phyloP scores from a whole-genome alignment of 1,284 basidiomycete species.

The Rhodotorula sp. region DNA sequence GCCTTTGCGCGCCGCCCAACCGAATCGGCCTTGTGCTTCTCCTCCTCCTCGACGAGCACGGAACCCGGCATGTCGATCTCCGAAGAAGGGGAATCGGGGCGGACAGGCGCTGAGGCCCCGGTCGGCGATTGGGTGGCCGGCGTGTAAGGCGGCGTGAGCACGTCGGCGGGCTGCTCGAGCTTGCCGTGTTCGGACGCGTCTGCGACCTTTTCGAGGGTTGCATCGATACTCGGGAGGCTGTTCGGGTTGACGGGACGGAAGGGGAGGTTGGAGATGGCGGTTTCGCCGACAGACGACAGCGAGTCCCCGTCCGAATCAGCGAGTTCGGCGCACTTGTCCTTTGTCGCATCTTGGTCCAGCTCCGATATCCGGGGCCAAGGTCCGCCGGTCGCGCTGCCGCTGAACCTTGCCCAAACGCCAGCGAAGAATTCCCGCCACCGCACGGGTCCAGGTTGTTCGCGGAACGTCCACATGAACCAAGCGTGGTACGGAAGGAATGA shows the following conservation, averaged over 20 bases:
- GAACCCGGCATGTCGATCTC: not conserved
- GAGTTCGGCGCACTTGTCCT: no score
- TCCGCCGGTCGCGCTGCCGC: not conserved
- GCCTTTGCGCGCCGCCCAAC: not conserved
- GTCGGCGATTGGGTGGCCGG: not conserved
- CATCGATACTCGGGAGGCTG: not conserved
- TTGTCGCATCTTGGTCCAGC: not conserved
- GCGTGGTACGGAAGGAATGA: conserved; percentile 41
- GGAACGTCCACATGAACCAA: conserved; percentile 38
- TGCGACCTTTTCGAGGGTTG: not conserved
- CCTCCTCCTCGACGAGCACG: not conserved
- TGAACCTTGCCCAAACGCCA: conserved; percentile 3
- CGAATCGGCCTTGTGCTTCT: not conserved
- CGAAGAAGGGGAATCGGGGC: not conserved
- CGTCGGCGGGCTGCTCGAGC: not conserved
- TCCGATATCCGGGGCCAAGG: not conserved
- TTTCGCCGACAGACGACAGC: not conserved
- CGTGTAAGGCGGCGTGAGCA: conserved; percentile 17
- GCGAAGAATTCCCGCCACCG: not conserved
- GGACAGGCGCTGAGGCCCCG: not conserved
- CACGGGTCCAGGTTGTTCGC: conserved; percentile 34
- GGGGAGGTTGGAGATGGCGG: not conserved
- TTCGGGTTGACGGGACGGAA: not conserved
- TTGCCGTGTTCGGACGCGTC: not conserved
- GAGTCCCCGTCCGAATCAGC: not conserved